Conservation (phyloP, 2,329 filamentous ascomycete species). For the Polychaeton citri region DNA sequence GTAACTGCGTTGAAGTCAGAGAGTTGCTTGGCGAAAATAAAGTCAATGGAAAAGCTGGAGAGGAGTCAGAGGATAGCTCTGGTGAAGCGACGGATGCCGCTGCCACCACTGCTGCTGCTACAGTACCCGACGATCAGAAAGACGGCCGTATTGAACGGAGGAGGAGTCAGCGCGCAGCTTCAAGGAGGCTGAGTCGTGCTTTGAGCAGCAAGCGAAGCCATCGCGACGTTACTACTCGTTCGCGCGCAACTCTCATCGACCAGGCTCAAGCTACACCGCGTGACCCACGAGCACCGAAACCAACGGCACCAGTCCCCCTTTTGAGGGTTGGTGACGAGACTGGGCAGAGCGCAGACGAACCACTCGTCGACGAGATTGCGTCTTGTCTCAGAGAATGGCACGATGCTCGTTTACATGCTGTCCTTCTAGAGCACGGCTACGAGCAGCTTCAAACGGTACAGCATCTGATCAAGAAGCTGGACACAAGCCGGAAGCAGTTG, state of each 20-base stretch:
- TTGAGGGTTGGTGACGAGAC: constrained; percentile 96
- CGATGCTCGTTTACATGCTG: constrained; percentile 86
- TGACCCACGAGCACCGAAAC: constrained; percentile 58
- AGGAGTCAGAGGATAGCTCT: no score
- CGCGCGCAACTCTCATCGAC: constrained; percentile 7
- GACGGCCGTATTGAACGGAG: constrained; percentile 6
- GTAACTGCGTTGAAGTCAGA: constrained; percentile 85
- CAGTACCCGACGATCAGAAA: constrained; percentile 4
- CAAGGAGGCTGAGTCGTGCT: constrained; percentile 16
- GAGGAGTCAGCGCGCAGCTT: constrained; percentile 17
- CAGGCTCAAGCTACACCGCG: constrained; percentile 28
- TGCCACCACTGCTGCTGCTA: constrained; percentile 3
- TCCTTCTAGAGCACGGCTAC: constrained; percentile 75
- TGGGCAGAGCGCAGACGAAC: constrained; percentile 75
- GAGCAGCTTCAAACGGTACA: constrained; percentile 67
- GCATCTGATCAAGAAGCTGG: constrained; percentile 66
- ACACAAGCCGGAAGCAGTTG: constrained; percentile 75
- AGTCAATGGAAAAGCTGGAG: constrained; percentile 10
- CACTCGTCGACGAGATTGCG: constrained; percentile 91
- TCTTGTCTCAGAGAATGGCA: constrained; percentile 97
- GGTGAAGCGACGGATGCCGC: neutral
- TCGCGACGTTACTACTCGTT: constrained; percentile 12
- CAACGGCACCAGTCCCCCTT: constrained; percentile 88
- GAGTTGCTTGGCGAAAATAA: constrained; percentile 74
- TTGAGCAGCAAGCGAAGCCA: constrained; percentile 16